Evolutionary conservation across 352 stramenopile genomes (phyloP).

Genomic region (Phytopythium chamaehyphon): DNA sequence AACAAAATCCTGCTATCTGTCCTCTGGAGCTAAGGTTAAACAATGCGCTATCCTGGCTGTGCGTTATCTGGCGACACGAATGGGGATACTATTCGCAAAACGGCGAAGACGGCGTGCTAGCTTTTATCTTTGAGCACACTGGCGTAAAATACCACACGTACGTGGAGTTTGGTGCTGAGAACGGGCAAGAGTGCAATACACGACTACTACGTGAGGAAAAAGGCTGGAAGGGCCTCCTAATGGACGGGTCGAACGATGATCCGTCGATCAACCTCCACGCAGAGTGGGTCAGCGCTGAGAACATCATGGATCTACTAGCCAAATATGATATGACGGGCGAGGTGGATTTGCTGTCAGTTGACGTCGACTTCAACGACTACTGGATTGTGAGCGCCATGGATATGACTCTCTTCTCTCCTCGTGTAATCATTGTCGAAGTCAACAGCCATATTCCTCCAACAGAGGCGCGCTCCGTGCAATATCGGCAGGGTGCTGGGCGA

Average conservation of each 20-base stretch:
- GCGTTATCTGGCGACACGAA: slow-evolving; percentile 57
- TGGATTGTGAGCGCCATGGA: slow-evolving; percentile 61
- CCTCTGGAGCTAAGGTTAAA: slow-evolving; percentile 7
- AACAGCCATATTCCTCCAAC: slow-evolving; percentile 50
- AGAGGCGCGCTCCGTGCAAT: slow-evolving; percentile 44
- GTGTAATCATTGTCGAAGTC: slow-evolving; percentile 59
- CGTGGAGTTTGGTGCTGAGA: slow-evolving; percentile 67
- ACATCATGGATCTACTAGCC: slow-evolving; percentile 53
- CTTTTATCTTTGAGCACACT: slow-evolving; percentile 52
- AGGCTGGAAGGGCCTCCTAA: slow-evolving; percentile 49
- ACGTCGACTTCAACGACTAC: slow-evolving; percentile 79
- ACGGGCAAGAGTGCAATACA: slow-evolving; percentile 59
- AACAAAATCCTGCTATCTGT: slow-evolving; percentile 19
- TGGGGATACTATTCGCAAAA: slow-evolving; percentile 67
- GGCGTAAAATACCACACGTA: slow-evolving; percentile 30
- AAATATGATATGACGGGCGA: slow-evolving; percentile 36
- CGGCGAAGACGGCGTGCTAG: slow-evolving; percentile 62
- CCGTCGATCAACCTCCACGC: slow-evolving; percentile 43
- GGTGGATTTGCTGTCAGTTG: slow-evolving; percentile 64
- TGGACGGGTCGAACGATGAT: slow-evolving; percentile 51
- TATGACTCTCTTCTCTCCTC: slow-evolving; percentile 29
- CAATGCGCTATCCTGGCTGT: slow-evolving; percentile 34
- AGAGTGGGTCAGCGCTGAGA: slow-evolving; percentile 57
- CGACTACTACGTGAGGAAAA: slow-evolving; percentile 39
- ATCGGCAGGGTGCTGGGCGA: slow-evolving; percentile 26